Conservation (phyloP, 1,139 yeast genomes). For the Yamadazyma atlantica region DNA sequence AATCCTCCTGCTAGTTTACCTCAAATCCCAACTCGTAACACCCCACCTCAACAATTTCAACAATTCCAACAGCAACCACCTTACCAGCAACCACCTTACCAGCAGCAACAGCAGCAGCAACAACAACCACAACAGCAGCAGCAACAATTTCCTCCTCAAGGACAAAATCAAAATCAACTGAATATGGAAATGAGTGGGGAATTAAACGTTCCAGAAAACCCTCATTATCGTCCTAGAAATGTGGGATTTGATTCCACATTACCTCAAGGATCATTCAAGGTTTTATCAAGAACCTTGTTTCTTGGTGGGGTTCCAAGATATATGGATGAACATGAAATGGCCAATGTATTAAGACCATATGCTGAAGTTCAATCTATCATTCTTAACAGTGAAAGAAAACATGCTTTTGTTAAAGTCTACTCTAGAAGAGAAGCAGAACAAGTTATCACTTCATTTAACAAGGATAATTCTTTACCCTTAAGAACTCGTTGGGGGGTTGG, state of each 20-base stretch:
- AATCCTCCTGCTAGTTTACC: conserved; percentile 17
- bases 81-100: conserved; percentile 8
- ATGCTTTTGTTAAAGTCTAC: conserved; percentile 95
- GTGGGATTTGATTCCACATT: conserved; percentile 67
- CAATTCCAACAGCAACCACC: conserved; percentile 13
- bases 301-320: conserved; percentile 89
- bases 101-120: conserved; percentile 10
- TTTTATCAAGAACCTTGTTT: conserved; percentile 84
- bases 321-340: conserved; percentile 75
- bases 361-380: conserved; percentile 95
- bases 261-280: conserved; percentile 82
- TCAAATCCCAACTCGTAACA: conserved; percentile 12
- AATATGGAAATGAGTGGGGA: conserved; percentile 44
- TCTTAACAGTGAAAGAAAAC: conserved; percentile 83
- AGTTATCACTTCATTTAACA: conserved; percentile 58
- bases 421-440: conserved; percentile 92
- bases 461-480: conserved; percentile 51
- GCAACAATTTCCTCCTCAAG: conserved; percentile 3
- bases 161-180: conserved; percentile 8
- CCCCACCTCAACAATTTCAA: conserved; percentile 14
- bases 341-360: conserved; percentile 70
- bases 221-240: conserved; percentile 71
- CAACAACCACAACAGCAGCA: conserved; percentile 10
- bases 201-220: conserved; percentile 64
- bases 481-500: conserved; percentile 99